Evolutionary conservation across 2,329 filamentous ascomycete genomes (phyloP).

Genomic region (Diaporthe citriasiana): DNA sequence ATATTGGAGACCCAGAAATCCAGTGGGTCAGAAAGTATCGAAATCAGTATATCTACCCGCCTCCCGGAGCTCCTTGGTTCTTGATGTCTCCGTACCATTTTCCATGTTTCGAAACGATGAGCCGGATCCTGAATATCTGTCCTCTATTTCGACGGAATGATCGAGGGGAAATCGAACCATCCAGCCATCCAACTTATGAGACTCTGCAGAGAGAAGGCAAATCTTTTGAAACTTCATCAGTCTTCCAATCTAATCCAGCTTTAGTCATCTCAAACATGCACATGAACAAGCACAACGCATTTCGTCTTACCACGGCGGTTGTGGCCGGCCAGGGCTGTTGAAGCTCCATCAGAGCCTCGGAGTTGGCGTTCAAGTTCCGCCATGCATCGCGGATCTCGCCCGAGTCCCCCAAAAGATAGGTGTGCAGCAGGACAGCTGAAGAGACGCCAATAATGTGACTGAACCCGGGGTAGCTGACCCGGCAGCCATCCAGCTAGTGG

Average conservation of each 20-base stretch:
- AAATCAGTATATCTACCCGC: slow-evolving; percentile 1
- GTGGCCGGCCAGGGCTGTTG: slow-evolving; percentile 1
- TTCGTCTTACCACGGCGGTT: neutral
- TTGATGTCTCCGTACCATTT: neutral
- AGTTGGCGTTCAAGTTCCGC: neutral
- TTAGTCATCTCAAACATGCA: neutral
- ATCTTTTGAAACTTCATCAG: neutral
- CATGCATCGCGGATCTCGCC: neutral
- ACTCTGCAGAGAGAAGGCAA: neutral
- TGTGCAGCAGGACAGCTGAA: neutral
- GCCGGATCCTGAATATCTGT: neutral
- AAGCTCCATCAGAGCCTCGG: neutral
- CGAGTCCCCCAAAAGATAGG: neutral
- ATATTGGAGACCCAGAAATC: too few relatives aligned
- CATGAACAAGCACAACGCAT: neutral
- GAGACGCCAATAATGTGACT: neutral
- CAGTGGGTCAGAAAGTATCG: neutral
- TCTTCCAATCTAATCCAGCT: neutral
- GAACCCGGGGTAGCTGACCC: neutral
- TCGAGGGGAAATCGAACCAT: slow-evolving; percentile 2
- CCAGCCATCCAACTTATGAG: neutral
- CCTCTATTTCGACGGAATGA: neutral
- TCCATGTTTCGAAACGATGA: neutral
- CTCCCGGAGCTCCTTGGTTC: neutral
- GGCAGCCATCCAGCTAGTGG: neutral